Evolutionary conservation across 2,329 filamentous ascomycete genomes (phyloP), one percentile per base, ranked within the genome.

Genomic region (Passalora sequoiae): DNA sequence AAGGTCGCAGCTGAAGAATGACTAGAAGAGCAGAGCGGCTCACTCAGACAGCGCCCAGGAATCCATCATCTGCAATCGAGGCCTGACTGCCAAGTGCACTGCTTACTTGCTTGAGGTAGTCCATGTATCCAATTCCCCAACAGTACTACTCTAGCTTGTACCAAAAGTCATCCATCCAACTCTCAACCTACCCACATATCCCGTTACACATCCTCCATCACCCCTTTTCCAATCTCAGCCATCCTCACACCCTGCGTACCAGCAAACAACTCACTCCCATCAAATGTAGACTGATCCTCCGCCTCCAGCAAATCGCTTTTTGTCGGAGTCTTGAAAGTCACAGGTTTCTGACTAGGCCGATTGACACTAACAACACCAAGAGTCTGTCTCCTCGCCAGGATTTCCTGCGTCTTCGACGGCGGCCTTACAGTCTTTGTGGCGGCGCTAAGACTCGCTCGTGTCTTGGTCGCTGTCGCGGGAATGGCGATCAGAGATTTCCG

Each of bases 211-310:
- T 33, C 20, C 30, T 33, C 36, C 27, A 17, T 15, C 15, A 15
- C 12, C n/a, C 30, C 35, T n/a, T 17, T 22, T 17, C 36, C 42
- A 31, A 31, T 31, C 25, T 32, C 28, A n/a, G 10, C 44, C 38
- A 47, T 39, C 30, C 44, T 41, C 24, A 27, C 43, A 4, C 42
- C 50, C 22, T 53, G 63, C 21, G 68, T 69, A 4, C 64, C 63
- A 6, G 61, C 56, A 24, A 67, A 57, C n/a, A 69, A 53, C 37
- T 62, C 65, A 35, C 63, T 64, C 40, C 60, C 65, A 27, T 64
- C 66, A 39, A 69, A 68, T 13, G 56, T 57, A n/a, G 59, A 63
- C 38, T 58, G 58, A 29, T 59, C 61, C 10, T 56, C 51, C 3
- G 44, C 58, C 13, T 40, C 46, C 15, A 32, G 31, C 20, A 48